Evolutionary conservation across 495 filamentous ascomycete species (phyloP), one percentile per base, ranked within the genome.

Genomic region (Neurospora sp.): DNA sequence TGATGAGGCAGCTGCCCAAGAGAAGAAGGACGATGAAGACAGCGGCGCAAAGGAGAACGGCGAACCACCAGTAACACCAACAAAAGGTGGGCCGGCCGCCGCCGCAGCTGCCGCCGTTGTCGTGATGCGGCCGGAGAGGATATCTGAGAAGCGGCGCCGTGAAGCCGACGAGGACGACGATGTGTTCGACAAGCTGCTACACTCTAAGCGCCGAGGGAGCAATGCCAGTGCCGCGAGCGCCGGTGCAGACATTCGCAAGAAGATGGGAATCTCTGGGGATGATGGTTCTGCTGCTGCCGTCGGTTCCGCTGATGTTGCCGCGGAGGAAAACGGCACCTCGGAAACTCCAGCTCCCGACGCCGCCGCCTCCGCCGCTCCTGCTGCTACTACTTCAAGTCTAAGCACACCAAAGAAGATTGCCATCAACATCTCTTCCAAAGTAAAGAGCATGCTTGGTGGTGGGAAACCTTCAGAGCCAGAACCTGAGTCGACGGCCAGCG

Each of bases 121-220:
- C 6, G 76, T 72, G 7, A 83, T 88, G 6, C 90, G 88, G 41
- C 92, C 90, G 0, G 94, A 96, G 78, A 85, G 92, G 71, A 76
- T 97, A n/a, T 89, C 94, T 0, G 94, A 97, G 81, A 97, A 97
- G 79, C 92, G 96, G 72, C 53, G 53, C 6, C 87, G 96, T 59
- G 88, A 96, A 45, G 94, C 97, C 76, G 94, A 97, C 74, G 88
- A 90, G 71, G 92, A 94, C 53, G 94, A 97, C 69, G 93, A 97
- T 75, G 92, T 91, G 72, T 81, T 97, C 31, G 88, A 87, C 27
- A 95, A 94, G 78, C 84, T 96, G 73, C 85, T 90, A 9, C 85
- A 85, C 44, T 87, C 87, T 72, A 94, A 94, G 80, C 86, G 90
- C 61, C 86, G 92, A 73, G 93, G 85, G 71, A 88, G 84, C 75